A percentile compares a stretch with the other conserved stretches of the same genome.
These are phyloP conservation scores for Hordeum vulgare DNA, from an alignment of 176 grass and related monocot species.

Conservation along the genomic window DNA sequence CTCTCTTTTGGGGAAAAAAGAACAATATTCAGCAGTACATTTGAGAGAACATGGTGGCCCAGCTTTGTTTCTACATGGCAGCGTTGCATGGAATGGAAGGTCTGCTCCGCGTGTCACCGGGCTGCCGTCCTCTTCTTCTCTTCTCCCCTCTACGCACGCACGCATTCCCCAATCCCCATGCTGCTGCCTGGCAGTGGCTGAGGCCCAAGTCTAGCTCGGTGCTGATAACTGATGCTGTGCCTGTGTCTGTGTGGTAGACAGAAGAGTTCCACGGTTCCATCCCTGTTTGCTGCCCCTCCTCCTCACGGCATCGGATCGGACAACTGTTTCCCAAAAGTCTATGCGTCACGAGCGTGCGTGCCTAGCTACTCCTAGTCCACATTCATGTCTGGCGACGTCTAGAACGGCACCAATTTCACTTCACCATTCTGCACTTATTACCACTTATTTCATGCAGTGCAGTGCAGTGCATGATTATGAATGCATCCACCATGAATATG, in stretches of 20 bases:
- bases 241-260: too few relatives aligned
- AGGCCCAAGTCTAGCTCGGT: neutral
- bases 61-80: conserved; percentile 6
- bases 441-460: too few relatives aligned
- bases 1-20: too few relatives aligned
- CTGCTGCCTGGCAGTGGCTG: neutral
- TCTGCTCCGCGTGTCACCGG: neutral
- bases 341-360: neutral
- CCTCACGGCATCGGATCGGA: neutral
- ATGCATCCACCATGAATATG: neutral
- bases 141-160: too few relatives aligned
- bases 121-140: neutral
- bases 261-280: neutral
- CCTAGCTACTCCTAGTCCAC: neutral
- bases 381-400: neutral
- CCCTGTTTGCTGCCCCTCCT: neutral
- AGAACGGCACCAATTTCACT: too few relatives aligned
- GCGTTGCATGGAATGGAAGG: neutral
- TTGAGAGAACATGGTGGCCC: neutral
- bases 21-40: too few relatives aligned
- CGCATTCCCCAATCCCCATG: too few relatives aligned
- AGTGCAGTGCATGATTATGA: neutral
- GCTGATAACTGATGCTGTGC: neutral
- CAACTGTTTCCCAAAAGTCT: neutral
- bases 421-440: neutral